Evolutionary conservation across 2,329 filamentous ascomycete genomes (phyloP).

Genomic region (Stachybotrys echinatus): DNA sequence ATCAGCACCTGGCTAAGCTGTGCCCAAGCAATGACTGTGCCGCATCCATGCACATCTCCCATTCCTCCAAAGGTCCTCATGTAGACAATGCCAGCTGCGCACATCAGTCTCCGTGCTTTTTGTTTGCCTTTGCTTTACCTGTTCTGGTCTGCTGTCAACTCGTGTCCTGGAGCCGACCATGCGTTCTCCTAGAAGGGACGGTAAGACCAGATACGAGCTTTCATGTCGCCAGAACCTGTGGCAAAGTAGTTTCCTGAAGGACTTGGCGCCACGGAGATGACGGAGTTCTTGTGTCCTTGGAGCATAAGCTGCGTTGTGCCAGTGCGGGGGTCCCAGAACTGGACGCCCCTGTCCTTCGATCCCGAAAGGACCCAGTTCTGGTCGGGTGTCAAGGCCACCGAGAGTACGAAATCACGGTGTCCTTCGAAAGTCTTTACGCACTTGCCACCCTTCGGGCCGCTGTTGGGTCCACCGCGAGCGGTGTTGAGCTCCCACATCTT

Average conservation of each 20-base stretch:
- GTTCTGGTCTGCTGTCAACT: not conserved
- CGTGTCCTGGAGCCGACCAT: not conserved
- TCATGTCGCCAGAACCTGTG: constrained; percentile 95
- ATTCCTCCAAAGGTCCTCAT: no score
- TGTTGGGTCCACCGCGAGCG: constrained; percentile 60
- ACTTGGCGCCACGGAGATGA: constrained; percentile 94
- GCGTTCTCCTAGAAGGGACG: constrained; percentile 20
- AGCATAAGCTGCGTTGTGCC: constrained; percentile 96
- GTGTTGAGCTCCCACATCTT: constrained; percentile 96
- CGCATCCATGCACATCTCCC: not conserved
- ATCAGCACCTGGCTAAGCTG: not conserved
- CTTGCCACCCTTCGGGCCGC: constrained; percentile 76
- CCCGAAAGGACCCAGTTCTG: constrained; percentile 94
- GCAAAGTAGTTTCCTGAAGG: constrained; percentile 85
- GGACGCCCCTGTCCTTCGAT: constrained; percentile 93
- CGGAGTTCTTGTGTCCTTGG: constrained; percentile 97
- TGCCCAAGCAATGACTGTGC: not conserved
- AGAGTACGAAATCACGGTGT: constrained; percentile 95
- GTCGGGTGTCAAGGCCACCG: constrained; percentile 90
- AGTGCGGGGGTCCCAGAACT: constrained; percentile 96
- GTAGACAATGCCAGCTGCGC: not conserved
- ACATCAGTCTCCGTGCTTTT: not conserved
- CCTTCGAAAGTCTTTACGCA: constrained; percentile 97
- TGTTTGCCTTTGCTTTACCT: not conserved
- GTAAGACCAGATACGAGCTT: constrained; percentile 95